Evolutionary conservation across 129 eudicot species (phyloP).

Genomic region (Pulicaria dysenterica): DNA sequence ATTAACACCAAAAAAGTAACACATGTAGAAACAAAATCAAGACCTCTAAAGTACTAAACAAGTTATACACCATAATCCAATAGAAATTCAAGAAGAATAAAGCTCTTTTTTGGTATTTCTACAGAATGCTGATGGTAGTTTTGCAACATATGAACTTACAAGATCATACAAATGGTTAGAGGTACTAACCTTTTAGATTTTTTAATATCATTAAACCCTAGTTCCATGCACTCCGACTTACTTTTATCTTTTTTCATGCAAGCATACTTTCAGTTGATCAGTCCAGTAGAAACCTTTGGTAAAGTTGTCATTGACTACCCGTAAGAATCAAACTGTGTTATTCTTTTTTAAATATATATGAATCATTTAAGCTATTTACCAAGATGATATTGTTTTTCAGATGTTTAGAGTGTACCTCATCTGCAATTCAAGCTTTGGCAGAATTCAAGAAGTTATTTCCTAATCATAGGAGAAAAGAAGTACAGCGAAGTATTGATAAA

Average conservation of each 20-base stretch:
- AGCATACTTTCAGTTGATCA: slow-evolving; percentile 56
- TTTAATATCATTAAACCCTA: too few relatives aligned
- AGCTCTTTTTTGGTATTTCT: slow-evolving; percentile 19
- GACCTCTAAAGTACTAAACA: too few relatives aligned
- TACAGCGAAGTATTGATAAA: slow-evolving; percentile 55
- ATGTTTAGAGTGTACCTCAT: slow-evolving; percentile 91
- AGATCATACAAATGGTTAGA: slow-evolving; percentile 94
- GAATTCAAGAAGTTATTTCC: slow-evolving; percentile 69
- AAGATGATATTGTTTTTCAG: slow-evolving; percentile 35
- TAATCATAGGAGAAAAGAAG: slow-evolving; percentile 76
- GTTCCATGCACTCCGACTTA: slow-evolving; percentile 15
- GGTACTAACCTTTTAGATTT: slow-evolving; percentile 38
- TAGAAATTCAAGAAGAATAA: background rate
- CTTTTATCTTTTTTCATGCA: slow-evolving; percentile 9
- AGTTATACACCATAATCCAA: too few relatives aligned
- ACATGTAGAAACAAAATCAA: too few relatives aligned
- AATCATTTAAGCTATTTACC: slow-evolving; percentile 16
- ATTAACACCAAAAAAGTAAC: too few relatives aligned
- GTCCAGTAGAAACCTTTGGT: slow-evolving; percentile 98
- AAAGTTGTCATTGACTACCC: slow-evolving; percentile 94
- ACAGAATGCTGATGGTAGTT: slow-evolving; percentile 84
- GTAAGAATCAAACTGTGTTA: slow-evolving; percentile 56
- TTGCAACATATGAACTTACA: slow-evolving; percentile 96
- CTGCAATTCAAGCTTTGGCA: slow-evolving; percentile 83
- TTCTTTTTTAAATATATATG: background rate